Evolutionary conservation across 352 stramenopile genomes (phyloP), one percentile per base, ranked within the genome.

Genomic region (Phytophthora pisi): DNA sequence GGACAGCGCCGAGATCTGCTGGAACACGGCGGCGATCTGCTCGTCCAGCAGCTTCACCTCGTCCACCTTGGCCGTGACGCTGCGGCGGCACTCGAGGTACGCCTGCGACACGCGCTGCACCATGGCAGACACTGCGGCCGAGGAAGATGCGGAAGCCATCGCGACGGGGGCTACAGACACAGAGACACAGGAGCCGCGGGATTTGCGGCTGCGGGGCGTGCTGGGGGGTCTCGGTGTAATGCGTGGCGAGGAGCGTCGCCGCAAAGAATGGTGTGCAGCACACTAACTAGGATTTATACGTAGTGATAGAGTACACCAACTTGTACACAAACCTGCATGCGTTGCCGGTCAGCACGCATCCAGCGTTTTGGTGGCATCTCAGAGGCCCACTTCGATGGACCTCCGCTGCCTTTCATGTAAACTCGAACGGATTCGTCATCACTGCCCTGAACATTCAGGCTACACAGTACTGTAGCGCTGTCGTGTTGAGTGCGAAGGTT

Each of bases 81-180:
- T 86, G 58, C 88, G 88, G 53, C 87, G 86, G 68, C 88, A 92
- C 60, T 89, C 78, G 55, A 95, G 72, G 70, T 95, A 95, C 63
- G 94, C 78, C 69, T 92, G 82, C 45, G 86, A 94, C 47, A 83
- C 78, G 49, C 89, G 83, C 69, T 95, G 82, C 62, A 91, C 74
- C 70, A 90, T 81, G 66, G 78, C 75, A n/a, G 82, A 75, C 58
- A 86, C 82, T 58, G 70, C 67, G 50, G 79, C 61, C 45, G 77
- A 84, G 11, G 82, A 83, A 42, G 75, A 74, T 31, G 73, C 70
- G 15, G 78, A 81, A 58, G 81, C 77, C 82, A 91, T 90, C 18
- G 51, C 42, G 20, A 46, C 10, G 38, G 38, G 28, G 24, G 38
- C 16, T 45, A 53, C 49, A 42, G 45, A 47, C 24, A 50, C 42